These are phyloP conservation scores for Waitea zeae DNA, from an alignment of 1,284 basidiomycete species.

Conservation along the genomic window DNA sequence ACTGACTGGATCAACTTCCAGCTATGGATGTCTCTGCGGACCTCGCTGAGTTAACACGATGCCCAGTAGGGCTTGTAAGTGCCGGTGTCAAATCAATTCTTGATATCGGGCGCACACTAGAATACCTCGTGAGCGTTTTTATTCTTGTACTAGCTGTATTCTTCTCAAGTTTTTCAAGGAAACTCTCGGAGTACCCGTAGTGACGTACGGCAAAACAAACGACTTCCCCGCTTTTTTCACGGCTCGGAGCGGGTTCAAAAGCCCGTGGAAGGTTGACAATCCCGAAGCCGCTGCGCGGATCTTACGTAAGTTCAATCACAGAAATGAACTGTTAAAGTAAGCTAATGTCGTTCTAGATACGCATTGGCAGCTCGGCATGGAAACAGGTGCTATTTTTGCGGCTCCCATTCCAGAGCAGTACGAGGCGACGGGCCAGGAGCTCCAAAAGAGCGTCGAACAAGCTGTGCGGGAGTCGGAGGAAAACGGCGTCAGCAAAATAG, in stretches of 20 bases:
- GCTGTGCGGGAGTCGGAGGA: conserved; percentile 75
- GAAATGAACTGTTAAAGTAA: neutral
- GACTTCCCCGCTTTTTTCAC: conserved; percentile 96
- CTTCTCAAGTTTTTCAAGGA: conserved; percentile 39
- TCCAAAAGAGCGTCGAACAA: conserved; percentile 74
- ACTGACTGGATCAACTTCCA: conserved; percentile 15
- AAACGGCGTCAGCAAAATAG: conserved; percentile 65
- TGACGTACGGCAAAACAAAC: conserved; percentile 57
- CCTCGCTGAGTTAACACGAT: conserved; percentile 67
- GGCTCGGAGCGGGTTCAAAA: conserved; percentile 69
- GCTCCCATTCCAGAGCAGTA: conserved; percentile 81
- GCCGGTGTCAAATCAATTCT: conserved; percentile 93
- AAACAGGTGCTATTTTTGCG: conserved; percentile 67
- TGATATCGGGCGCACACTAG: conserved; percentile 84
- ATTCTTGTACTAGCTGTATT: conserved; percentile 2
- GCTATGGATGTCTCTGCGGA: conserved; percentile 96
- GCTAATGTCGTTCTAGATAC: conserved; percentile 21
- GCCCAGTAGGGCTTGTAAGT: conserved; percentile 81
- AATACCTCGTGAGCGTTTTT: conserved; percentile 46
- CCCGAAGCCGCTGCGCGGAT: conserved; percentile 50
- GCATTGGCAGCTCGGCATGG: conserved; percentile 44
- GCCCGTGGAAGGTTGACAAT: conserved; percentile 50
- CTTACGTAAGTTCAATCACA: conserved; percentile 35
- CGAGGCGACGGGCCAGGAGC: conserved; percentile 43
- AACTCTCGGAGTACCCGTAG: conserved; percentile 88